Conservation (phyloP, 2,329 filamentous ascomycete species). For the Fusarium nanum region DNA sequence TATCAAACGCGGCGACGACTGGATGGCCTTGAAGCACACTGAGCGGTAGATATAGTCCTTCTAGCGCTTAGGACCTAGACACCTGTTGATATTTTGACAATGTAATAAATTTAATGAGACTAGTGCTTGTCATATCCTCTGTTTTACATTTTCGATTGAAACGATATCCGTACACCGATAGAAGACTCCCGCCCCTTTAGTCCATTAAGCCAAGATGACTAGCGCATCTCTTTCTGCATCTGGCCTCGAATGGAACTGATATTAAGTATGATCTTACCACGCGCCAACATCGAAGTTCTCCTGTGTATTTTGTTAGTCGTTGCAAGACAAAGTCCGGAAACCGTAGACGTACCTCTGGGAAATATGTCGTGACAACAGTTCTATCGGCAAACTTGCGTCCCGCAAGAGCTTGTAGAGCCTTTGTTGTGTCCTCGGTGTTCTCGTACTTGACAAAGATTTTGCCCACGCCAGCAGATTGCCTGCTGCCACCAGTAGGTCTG, state of each 20-base stretch:
- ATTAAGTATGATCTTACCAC: constrained; percentile 68
- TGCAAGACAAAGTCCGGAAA: background rate
- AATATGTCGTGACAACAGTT: constrained; percentile 96
- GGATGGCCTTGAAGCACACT: background rate
- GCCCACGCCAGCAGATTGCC: constrained; percentile 88
- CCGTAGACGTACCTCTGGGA: constrained; percentile 77
- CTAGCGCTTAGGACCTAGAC: background rate
- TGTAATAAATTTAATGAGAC: constrained; percentile 18
- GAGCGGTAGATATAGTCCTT: background rate
- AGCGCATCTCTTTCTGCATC: constrained; percentile 8
- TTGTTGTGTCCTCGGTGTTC: constrained; percentile 78
- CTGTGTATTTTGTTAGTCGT: constrained; percentile 59
- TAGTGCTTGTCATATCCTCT: constrained; percentile 40
- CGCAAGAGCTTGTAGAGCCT: constrained; percentile 88
- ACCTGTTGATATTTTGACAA: background rate
- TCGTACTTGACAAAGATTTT: constrained; percentile 99
- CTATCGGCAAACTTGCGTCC: constrained; percentile 96
- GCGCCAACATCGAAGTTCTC: constrained; percentile 95
- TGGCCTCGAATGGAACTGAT: constrained; percentile 4
- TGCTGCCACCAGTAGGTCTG: constrained; percentile 82
- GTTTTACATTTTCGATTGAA: constrained; percentile 49
- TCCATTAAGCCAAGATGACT: constrained; percentile 35
- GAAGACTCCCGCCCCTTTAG: constrained; percentile 35
- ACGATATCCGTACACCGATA: constrained; percentile 38
- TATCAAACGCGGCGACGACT: background rate